phyloP scores from a whole-genome alignment of 2,329 filamentous ascomycete species.

The Aureobasidium subglaciale region DNA sequence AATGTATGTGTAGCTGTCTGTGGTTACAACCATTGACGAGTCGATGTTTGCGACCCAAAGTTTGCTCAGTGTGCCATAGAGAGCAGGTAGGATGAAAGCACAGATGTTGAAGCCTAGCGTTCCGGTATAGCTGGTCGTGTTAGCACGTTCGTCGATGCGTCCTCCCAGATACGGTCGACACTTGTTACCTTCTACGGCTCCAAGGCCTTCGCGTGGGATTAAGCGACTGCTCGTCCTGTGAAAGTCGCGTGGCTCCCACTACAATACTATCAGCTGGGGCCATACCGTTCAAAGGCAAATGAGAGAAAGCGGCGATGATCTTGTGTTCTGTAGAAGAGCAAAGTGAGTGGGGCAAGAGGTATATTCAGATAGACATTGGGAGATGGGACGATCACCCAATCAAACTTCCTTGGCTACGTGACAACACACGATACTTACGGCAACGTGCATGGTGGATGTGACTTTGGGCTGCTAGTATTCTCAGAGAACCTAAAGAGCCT shows the following conservation, averaged over 20 bases:
- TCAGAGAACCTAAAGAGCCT: too few species aligned
- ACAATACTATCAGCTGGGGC: neutral
- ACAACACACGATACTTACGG: neutral
- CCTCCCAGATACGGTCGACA: neutral
- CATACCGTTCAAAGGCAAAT: neutral
- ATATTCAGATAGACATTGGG: too few species aligned
- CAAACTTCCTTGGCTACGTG: neutral
- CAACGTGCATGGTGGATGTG: neutral
- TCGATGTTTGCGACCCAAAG: constrained; percentile 63
- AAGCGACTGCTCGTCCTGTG: neutral
- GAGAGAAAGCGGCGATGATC: too few species aligned
- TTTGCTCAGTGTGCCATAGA: constrained; percentile 62
- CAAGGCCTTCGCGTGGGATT: neutral
- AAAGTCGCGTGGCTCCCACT: neutral
- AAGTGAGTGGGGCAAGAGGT: neutral
- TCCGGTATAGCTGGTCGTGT: constrained; percentile 40
- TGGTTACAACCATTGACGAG: constrained; percentile 54
- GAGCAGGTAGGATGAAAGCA: constrained; percentile 57
- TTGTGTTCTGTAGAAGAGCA: neutral
- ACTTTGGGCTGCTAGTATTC: neutral
- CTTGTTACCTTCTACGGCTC: neutral
- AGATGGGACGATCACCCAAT: neutral
- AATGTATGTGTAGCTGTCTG: constrained; percentile 64
- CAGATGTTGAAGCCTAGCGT: constrained; percentile 56
- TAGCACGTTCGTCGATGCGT: neutral